Conservation (phyloP, 2,329 filamentous ascomycete species). For the Pseudopithomyces chartarum region DNA sequence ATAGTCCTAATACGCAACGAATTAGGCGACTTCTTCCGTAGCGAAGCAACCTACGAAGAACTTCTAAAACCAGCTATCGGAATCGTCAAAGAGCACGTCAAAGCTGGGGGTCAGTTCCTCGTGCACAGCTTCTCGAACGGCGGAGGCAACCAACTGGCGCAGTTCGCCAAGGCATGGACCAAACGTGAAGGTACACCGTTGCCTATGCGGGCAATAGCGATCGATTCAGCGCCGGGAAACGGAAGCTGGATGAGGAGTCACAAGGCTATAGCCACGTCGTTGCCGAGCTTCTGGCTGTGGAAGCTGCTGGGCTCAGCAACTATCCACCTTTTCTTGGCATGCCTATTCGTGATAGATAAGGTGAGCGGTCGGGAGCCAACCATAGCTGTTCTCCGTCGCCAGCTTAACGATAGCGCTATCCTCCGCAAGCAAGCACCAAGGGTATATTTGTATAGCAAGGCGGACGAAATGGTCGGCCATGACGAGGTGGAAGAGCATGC, state of each 20-base stretch:
- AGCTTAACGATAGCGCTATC: slow-evolving; percentile 34
- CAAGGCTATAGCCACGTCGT: slow-evolving; percentile 32
- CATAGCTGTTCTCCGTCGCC: slow-evolving; percentile 32
- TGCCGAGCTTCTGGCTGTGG: slow-evolving; percentile 34
- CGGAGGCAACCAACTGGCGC: slow-evolving; percentile 39
- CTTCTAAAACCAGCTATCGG: slow-evolving; percentile 33
- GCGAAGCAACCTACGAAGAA: slow-evolving; percentile 16
- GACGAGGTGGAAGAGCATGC: slow-evolving; percentile 62
- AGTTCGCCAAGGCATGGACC: slow-evolving; percentile 41
- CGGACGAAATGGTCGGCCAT: slow-evolving; percentile 61
- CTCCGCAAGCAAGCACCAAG: slow-evolving; percentile 47
- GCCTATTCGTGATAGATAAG: slow-evolving; percentile 22
- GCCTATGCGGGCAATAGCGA: slow-evolving; percentile 35
- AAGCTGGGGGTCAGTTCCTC: slow-evolving; percentile 30
- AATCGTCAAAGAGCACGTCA: slow-evolving; percentile 27
- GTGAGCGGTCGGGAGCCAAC: slow-evolving; percentile 26
- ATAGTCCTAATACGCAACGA: slow-evolving; percentile 39
- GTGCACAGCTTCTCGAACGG: slow-evolving; percentile 46
- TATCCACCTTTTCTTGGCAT: slow-evolving; percentile 34
- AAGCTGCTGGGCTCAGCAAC: slow-evolving; percentile 29
- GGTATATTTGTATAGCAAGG: slow-evolving; percentile 64
- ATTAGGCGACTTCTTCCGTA: slow-evolving; percentile 37
- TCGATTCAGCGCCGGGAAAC: slow-evolving; percentile 43
- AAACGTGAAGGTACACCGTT: slow-evolving; percentile 20
- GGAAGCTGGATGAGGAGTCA: slow-evolving; percentile 38